Percentiles rank a stretch among this genome's conserved stretches.
Evolutionary conservation across 495 filamentous ascomycete genomes (phyloP).

Genomic region (Aspergillus heteromorphus): DNA sequence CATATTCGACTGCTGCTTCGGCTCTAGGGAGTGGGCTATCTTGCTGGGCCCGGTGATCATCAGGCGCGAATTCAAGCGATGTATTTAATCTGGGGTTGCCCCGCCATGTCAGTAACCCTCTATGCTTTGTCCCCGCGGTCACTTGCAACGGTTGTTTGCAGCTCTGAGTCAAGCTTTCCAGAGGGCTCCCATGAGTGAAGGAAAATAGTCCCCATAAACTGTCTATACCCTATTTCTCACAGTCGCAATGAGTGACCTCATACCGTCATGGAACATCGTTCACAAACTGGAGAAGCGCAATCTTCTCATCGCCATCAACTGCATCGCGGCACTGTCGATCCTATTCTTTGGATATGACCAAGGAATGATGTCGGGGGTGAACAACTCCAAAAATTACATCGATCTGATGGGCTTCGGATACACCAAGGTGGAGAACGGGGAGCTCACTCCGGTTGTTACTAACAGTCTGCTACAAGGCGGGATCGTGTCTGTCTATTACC

Average conservation of each 20-base stretch:
- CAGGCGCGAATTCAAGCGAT: not conserved
- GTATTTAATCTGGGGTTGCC: not conserved
- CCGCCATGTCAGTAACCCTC: not conserved
- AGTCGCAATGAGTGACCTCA: conserved; percentile 39
- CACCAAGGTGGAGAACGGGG: conserved; percentile 40
- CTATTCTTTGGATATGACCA: conserved; percentile 64
- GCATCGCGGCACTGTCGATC: conserved; percentile 55
- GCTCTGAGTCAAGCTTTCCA: not conserved
- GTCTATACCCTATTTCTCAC: not conserved
- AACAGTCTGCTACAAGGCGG: conserved; percentile 62
- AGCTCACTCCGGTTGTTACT: conserved; percentile 48
- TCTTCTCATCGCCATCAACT: conserved; percentile 62
- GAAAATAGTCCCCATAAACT: not conserved
- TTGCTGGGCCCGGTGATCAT: not conserved
- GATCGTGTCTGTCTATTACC: conserved; percentile 65
- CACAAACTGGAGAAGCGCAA: conserved; percentile 56
- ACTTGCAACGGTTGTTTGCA: not conserved
- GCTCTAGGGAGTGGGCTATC: not conserved
- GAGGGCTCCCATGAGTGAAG: not conserved
- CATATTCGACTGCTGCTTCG: conserved; percentile 11
- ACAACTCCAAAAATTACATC: conserved; percentile 59
- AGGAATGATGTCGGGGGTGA: conserved; percentile 74
- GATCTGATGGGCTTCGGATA: conserved; percentile 63
- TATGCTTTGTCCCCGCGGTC: not conserved
- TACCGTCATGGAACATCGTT: conserved; percentile 53